These are phyloP conservation scores for Macadamia tetraphylla DNA, from an alignment of 164 flowering plant genomes.

Conservation along the genomic window DNA sequence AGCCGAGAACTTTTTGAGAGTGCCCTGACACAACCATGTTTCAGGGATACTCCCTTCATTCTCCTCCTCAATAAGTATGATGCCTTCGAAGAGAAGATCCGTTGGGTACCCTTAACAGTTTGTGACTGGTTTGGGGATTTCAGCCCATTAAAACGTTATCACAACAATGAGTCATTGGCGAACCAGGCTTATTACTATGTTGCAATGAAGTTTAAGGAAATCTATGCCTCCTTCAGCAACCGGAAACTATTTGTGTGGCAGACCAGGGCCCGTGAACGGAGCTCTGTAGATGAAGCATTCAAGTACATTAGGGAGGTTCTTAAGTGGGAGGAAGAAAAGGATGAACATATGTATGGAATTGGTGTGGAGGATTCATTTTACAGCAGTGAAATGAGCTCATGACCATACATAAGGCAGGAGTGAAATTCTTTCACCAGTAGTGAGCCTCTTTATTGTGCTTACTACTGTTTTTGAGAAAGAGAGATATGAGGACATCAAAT, in stretches of 20 bases:
- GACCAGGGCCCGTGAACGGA: conserved; percentile 33
- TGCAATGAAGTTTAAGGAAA: conserved; percentile 53
- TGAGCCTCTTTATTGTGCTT: background rate
- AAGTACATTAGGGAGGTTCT: conserved; percentile 49
- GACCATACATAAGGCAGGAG: conserved; percentile 33
- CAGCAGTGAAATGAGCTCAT: conserved; percentile 39
- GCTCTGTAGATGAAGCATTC: conserved; percentile 43
- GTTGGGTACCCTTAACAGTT: conserved; percentile 24
- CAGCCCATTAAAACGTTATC: conserved; percentile 34
- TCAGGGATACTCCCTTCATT: conserved; percentile 38
- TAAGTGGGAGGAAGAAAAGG: conserved; percentile 60
- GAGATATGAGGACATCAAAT: background rate
- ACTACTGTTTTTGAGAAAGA: background rate
- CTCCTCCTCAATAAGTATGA: conserved; percentile 55
- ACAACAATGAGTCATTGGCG: conserved; percentile 34
- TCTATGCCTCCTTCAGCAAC: conserved; percentile 34
- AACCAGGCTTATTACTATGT: conserved; percentile 48
- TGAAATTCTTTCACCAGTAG: conserved; percentile 11
- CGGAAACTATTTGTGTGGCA: conserved; percentile 49
- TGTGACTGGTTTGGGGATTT: conserved; percentile 63
- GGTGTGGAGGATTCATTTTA: conserved; percentile 36
- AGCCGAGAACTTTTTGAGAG: conserved; percentile 44
- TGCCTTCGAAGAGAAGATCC: conserved; percentile 43
- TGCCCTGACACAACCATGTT: conserved; percentile 40
- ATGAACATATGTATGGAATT: conserved; percentile 19